Percentiles rank a stretch among this genome's conserved stretches.
phyloP scores from a whole-genome alignment of 1,139 yeast species.

The Yamadazyma mexicana region DNA sequence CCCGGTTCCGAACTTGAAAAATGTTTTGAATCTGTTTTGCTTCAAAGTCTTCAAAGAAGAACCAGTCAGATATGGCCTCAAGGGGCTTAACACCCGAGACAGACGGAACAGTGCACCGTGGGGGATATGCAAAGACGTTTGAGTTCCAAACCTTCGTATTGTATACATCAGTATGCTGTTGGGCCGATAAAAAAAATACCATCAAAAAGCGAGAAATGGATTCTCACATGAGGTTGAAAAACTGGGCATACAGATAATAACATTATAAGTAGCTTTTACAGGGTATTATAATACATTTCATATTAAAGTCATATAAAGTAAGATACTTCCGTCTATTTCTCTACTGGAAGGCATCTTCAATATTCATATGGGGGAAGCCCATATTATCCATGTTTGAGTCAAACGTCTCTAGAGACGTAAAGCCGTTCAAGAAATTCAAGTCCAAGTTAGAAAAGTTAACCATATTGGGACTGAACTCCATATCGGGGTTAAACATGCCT shows the following conservation, averaged over 20 bases:
- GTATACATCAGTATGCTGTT: neutral
- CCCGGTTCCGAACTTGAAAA: slow-evolving; percentile 31
- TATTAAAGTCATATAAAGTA: no score
- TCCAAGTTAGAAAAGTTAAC: slow-evolving; percentile 23
- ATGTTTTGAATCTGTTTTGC: slow-evolving; percentile 3
- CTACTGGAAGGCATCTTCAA: slow-evolving; percentile 7
- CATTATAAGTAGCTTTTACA: no score
- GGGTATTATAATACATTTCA: no score
- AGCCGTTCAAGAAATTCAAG: slow-evolving; percentile 33
- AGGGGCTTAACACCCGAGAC: neutral
- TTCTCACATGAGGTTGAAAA: no score
- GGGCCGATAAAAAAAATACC: neutral
- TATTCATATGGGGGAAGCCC: slow-evolving; percentile 3
- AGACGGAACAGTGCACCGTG: neutral
- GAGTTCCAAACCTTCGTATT: neutral
- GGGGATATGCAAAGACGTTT: neutral
- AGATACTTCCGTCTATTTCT: no score
- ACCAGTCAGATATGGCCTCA: neutral
- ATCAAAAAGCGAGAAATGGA: no score
- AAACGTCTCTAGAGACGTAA: slow-evolving; percentile 4
- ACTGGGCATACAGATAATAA: no score
- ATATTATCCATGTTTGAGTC: neutral
- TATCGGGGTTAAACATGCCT: neutral
- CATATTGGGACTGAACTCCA: slow-evolving; percentile 9
- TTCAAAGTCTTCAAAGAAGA: neutral